Conservation (phyloP, 2,329 filamentous ascomycete genomes). For the Grosmannia clavigera region DNA sequence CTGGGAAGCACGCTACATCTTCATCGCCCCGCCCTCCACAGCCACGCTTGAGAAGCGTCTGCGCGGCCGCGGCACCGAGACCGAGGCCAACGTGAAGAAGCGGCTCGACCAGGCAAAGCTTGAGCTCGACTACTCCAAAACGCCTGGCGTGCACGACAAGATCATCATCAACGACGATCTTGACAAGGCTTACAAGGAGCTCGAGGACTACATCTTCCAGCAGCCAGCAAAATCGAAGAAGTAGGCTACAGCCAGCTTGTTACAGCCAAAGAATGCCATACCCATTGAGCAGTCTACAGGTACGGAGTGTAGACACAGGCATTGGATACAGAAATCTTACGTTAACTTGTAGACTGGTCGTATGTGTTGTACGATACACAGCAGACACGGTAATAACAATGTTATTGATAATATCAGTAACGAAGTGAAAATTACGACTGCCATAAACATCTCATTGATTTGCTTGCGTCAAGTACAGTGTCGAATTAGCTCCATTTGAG, state of each 20-base stretch:
- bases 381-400: not conserved
- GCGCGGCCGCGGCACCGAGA: constrained; percentile 65
- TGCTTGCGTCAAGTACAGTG: not conserved
- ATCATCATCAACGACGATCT: constrained; percentile 28
- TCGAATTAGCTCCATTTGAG: not conserved
- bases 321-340: not conserved
- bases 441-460: constrained; percentile 11
- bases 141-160: constrained; percentile 42
- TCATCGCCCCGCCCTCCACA: constrained; percentile 68
- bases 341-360: not conserved
- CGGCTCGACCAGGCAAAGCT: constrained; percentile 58
- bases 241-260: not conserved
- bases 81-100: constrained; percentile 57
- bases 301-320: not conserved
- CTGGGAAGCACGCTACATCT: constrained; percentile 67
- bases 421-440: not conserved
- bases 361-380: not conserved
- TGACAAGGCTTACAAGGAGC: constrained; percentile 36
- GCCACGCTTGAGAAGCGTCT: constrained; percentile 63
- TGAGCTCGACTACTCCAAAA: constrained; percentile 62
- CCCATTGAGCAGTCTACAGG: not conserved
- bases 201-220: constrained; percentile 37
- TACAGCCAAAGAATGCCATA: not conserved
- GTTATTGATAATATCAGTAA: not conserved
- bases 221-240: constrained; percentile 1